A percentile compares a stretch with the other conserved stretches of the same genome.
Conservation (phyloP, 768 basidiomycete genomes). For the Mycena maculata region DNA sequence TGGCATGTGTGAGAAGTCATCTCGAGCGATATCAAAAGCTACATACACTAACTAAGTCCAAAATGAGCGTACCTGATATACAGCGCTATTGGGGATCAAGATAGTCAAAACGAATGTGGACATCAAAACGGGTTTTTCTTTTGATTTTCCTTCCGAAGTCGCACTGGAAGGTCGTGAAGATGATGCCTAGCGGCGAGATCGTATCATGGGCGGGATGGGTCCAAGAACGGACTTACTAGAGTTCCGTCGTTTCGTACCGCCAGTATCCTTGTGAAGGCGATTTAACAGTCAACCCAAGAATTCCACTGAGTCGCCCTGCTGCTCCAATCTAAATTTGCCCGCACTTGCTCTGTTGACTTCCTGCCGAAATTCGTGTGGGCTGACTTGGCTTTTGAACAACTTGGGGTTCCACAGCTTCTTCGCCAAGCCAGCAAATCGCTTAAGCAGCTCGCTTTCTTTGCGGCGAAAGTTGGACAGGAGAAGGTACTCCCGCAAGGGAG, state of each 20-base stretch:
- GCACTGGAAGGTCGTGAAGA: conserved; percentile 95
- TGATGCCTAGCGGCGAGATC: conserved; percentile 69
- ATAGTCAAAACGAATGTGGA: no score
- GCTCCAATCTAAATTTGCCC: conserved; percentile 92
- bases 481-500: conserved; percentile 89
- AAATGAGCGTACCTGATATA: no score
- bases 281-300: conserved; percentile 97
- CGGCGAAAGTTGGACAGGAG: conserved; percentile 78
- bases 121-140: conserved; percentile 91
- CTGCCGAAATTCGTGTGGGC: conserved; percentile 98
- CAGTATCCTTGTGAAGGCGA: conserved; percentile 90
- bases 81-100: no score
- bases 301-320: conserved; percentile 96
- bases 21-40: conserved; percentile 96
- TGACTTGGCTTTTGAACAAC: conserved; percentile 97
- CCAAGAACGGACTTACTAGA: conserved; percentile 73
- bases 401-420: conserved; percentile 97
- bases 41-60: no score
- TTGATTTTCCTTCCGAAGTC: conserved; percentile 94
- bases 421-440: conserved; percentile 86
- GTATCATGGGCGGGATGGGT: conserved; percentile 30
- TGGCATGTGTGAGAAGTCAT: conserved; percentile 54
- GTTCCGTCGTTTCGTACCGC: conserved; percentile 89
- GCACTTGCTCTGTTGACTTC: conserved; percentile 91
- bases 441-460: conserved; percentile 88